phyloP scores from a whole-genome alignment of 257 asterid species.

The Parsonsia alboflavescens region DNA sequence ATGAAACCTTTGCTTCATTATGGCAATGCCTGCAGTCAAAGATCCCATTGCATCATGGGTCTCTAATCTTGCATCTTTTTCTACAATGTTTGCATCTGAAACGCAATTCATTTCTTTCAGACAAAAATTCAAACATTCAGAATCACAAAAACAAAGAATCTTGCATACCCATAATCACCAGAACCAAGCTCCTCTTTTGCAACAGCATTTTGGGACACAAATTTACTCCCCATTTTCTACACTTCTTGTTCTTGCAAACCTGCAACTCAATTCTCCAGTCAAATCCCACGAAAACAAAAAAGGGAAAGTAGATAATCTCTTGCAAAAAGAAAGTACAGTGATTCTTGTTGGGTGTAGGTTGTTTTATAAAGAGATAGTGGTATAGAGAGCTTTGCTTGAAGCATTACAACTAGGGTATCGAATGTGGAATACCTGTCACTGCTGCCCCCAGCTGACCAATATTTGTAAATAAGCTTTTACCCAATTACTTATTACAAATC shows the following conservation, averaged over 20 bases:
- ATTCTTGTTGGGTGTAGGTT: no score
- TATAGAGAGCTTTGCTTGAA: no score
- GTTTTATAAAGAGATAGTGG: no score
- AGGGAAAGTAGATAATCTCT: no score
- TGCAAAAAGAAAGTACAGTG: no score
- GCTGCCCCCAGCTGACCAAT: no score
- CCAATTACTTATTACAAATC: no score
- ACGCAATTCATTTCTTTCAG: background rate
- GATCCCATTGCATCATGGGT: conserved; percentile 60
- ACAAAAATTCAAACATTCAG: background rate
- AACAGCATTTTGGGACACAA: background rate
- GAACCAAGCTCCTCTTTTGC: background rate
- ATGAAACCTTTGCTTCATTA: conserved; percentile 55
- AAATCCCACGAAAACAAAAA: no score
- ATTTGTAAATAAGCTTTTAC: no score
- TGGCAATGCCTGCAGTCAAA: conserved; percentile 76
- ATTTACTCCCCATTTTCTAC: conserved; percentile 8
- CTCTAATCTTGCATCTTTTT: conserved; percentile 57
- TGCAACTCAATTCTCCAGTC: background rate
- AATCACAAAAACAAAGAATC: background rate
- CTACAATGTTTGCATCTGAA: conserved; percentile 56
- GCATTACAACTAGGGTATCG: no score
- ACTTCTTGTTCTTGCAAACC: background rate
- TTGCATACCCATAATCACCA: conserved; percentile 12
- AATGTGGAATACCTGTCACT: no score